Evolutionary conservation across 257 asterid genomes (phyloP).

Genomic region (Solanum chiquidenum): DNA sequence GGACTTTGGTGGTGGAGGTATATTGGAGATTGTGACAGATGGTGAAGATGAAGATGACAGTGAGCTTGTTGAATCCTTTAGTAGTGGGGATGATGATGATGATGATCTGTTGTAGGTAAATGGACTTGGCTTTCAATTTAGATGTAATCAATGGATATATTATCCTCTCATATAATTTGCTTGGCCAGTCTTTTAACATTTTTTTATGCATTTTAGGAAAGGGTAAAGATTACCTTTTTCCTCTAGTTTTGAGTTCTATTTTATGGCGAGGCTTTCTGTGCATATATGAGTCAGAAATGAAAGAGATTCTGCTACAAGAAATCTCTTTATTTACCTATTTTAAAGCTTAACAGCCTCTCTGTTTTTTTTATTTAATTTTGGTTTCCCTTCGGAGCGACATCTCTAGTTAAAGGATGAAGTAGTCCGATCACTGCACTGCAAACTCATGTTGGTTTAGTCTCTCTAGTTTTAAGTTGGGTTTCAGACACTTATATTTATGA

Average conservation of each 20-base stretch:
- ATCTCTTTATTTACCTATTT: background rate
- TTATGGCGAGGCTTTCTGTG: background rate
- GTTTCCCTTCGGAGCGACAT: fast-evolving
- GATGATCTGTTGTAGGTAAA: slow-evolving; percentile 27
- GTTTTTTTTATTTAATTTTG: background rate
- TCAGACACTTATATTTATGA: background rate
- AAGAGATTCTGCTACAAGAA: background rate
- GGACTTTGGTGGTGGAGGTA: slow-evolving; percentile 40
- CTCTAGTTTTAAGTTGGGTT: background rate
- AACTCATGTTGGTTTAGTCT: background rate
- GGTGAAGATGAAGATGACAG: slow-evolving; percentile 70
- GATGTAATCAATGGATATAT: background rate
- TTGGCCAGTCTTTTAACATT: background rate
- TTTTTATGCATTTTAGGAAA: background rate
- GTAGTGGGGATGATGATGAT: slow-evolving; percentile 78
- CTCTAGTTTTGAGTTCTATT: background rate
- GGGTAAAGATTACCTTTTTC: background rate
- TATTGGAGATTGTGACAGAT: slow-evolving; percentile 57
- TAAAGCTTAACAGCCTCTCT: background rate
- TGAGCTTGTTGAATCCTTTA: slow-evolving; percentile 46
- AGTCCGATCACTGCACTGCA: too few relatives aligned
- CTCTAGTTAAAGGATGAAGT: too few relatives aligned
- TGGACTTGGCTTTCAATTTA: background rate
- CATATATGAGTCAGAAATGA: background rate
- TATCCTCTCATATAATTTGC: background rate